These are phyloP conservation scores for Aphanomyces invadans DNA, from an alignment of 352 stramenopile species.

Conservation along the genomic window DNA sequence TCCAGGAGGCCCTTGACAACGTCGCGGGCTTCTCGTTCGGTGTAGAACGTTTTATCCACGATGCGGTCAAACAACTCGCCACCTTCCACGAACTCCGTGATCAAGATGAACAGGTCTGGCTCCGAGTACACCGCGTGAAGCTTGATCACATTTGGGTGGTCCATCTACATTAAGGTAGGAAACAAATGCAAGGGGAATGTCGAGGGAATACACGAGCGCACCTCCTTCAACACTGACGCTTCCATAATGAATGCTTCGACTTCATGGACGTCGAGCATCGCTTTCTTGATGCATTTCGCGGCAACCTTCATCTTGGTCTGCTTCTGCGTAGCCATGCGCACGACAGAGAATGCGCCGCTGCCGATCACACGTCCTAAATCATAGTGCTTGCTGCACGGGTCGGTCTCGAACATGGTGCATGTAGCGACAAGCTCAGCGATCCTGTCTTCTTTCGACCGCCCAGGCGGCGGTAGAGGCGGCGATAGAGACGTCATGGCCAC, in stretches of 20 bases:
- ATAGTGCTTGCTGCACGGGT: constrained; percentile 43
- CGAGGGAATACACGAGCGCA: constrained; percentile 14
- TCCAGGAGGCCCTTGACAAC: constrained; percentile 73
- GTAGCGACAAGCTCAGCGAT: constrained; percentile 7
- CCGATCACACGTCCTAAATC: constrained; percentile 76
- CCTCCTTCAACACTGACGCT: constrained; percentile 68
- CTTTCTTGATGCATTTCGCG: constrained; percentile 85
- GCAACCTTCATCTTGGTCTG: constrained; percentile 74
- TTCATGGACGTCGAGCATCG: constrained; percentile 70
- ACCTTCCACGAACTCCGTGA: constrained; percentile 80
- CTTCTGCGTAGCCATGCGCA: constrained; percentile 79
- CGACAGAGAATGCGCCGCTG: constrained; percentile 85
- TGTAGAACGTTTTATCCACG: constrained; percentile 83
- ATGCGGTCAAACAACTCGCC: constrained; percentile 88
- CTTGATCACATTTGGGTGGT: constrained; percentile 87
- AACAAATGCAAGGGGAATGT: neutral
- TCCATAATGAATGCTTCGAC: constrained; percentile 77
- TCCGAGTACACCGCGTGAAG: constrained; percentile 88
- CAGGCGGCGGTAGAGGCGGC: neutral
- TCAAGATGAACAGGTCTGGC: constrained; percentile 81
- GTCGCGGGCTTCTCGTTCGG: constrained; percentile 77
- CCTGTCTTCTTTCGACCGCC: neutral
- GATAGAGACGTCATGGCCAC: neutral
- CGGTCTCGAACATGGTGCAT: constrained; percentile 15
- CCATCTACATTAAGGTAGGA: constrained; percentile 37